Percentiles rank a stretch among this genome's conserved stretches.
These are phyloP conservation scores for Meyerozyma carpophila DNA, from an alignment of 1,139 yeast species.

Conservation along the genomic window DNA sequence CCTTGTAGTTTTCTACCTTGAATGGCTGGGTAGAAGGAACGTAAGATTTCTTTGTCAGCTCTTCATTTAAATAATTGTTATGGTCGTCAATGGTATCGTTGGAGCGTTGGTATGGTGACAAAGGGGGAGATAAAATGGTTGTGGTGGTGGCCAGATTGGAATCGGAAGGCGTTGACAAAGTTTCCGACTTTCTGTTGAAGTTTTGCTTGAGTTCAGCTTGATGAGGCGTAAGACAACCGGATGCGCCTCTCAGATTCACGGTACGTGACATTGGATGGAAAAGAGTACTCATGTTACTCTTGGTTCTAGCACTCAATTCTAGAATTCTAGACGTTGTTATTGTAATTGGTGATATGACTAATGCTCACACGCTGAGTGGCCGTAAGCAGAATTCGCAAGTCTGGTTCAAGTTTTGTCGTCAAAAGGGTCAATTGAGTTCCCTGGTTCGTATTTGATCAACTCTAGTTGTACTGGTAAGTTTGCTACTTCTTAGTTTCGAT, in stretches of 20 bases:
- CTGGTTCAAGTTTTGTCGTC: not conserved
- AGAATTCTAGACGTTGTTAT: not conserved
- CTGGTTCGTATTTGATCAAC: not conserved
- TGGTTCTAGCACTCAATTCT: not conserved
- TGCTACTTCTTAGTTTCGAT: not conserved
- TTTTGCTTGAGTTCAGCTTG: conserved; percentile 5
- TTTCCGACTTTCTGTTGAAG: not conserved
- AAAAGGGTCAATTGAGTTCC: not conserved
- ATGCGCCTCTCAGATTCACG: conserved; percentile 22
- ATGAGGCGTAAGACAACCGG: conserved; percentile 39
- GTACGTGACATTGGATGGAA: conserved; percentile 32
- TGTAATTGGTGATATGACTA: not conserved
- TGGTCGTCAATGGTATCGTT: conserved; percentile 9
- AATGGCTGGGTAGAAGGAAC: conserved; percentile 23
- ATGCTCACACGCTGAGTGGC: conserved; percentile 1
- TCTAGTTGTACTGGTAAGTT: not conserved
- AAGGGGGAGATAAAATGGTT: conserved; percentile 57
- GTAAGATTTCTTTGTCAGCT: conserved; percentile 13
- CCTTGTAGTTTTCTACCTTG: conserved; percentile 43
- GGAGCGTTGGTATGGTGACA: conserved; percentile 51
- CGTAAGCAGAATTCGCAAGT: not conserved
- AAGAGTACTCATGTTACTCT: conserved; percentile 20
- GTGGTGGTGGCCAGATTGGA: not conserved
- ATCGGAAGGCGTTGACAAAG: not conserved
- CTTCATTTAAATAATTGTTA: conserved; percentile 6